A percentile compares a stretch with the other conserved stretches of the same genome.
phyloP scores from a whole-genome alignment of 2,329 filamentous ascomycete genomes.

The Stachybotrys chlorohalonatus region DNA sequence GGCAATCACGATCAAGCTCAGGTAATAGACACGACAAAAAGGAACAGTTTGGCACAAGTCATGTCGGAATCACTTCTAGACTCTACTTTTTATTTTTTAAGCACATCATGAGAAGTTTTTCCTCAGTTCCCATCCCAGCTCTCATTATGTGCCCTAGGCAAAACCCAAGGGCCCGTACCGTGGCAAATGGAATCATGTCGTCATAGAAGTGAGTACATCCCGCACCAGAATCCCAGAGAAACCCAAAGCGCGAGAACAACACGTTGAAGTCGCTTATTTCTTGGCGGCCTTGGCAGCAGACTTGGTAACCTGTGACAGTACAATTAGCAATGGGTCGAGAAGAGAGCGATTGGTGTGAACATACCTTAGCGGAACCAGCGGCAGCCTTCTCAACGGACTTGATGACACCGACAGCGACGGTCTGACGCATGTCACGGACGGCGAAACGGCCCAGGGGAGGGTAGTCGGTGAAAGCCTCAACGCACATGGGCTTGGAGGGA shows the following conservation, averaged over 20 bases:
- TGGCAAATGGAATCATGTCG: constrained; percentile 33
- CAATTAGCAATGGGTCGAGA: not conserved
- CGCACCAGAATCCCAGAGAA: constrained; percentile 16
- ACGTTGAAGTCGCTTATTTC: constrained; percentile 48
- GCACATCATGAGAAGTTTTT: constrained; percentile 36
- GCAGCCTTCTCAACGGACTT: constrained; percentile 68
- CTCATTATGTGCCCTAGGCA: constrained; percentile 33
- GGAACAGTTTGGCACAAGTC: constrained; percentile 6
- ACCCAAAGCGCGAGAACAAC: constrained; percentile 13
- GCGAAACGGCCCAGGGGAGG: constrained; percentile 99
- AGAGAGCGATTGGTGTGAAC: not conserved
- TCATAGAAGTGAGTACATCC: constrained; percentile 35
- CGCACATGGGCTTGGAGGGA: constrained; percentile 99
- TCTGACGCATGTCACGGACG: constrained; percentile 96
- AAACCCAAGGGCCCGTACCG: constrained; percentile 33
- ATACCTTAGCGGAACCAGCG: constrained; percentile 45
- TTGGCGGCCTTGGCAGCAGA: constrained; percentile 65
- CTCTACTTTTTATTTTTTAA: constrained; percentile 38
- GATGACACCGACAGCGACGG: constrained; percentile 91
- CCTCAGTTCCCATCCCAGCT: constrained; percentile 28
- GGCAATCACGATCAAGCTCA: too few relatives aligned
- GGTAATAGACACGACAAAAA: not conserved
- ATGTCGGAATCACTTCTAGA: constrained; percentile 30
- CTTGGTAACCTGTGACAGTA: constrained; percentile 42
- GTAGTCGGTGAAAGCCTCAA: constrained; percentile 99